Conservation (phyloP, 2,329 filamentous ascomycete species). For the Alternaria ventricosa region DNA sequence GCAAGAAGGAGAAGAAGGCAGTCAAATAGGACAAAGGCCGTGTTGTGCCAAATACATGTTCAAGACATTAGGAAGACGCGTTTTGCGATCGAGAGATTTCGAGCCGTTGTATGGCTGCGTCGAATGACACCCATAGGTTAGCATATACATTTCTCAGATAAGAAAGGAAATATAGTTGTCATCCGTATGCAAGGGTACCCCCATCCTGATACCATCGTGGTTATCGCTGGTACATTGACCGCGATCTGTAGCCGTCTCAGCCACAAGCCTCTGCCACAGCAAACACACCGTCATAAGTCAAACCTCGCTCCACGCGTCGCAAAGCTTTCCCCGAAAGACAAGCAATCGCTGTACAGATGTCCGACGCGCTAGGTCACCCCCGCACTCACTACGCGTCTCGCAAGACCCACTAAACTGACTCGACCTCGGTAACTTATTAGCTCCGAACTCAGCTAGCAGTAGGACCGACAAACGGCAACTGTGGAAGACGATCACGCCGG, state of each 20-base stretch:
- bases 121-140: neutral
- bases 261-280: neutral
- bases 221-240: neutral
- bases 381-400: constrained; percentile 15
- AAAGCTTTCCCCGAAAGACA: neutral
- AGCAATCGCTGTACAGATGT: neutral
- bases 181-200: neutral
- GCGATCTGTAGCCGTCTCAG: too few relatives aligned
- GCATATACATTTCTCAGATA: neutral
- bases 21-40: neutral
- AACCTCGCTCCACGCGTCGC: neutral
- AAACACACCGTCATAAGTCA: neutral
- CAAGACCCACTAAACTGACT: constrained; percentile 5
- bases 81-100: neutral
- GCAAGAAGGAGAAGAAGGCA: constrained; percentile 31
- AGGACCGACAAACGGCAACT: neutral
- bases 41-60: neutral
- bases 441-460: neutral
- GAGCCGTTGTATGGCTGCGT: neutral
- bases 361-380: constrained; percentile 11
- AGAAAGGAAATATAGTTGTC: neutral
- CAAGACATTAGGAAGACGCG: neutral
- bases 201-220: neutral
- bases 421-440: constrained; percentile 30
- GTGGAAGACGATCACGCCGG: neutral